Evolutionary conservation across 768 basidiomycete species (phyloP).

Genomic region (Lactifluus volemus): DNA sequence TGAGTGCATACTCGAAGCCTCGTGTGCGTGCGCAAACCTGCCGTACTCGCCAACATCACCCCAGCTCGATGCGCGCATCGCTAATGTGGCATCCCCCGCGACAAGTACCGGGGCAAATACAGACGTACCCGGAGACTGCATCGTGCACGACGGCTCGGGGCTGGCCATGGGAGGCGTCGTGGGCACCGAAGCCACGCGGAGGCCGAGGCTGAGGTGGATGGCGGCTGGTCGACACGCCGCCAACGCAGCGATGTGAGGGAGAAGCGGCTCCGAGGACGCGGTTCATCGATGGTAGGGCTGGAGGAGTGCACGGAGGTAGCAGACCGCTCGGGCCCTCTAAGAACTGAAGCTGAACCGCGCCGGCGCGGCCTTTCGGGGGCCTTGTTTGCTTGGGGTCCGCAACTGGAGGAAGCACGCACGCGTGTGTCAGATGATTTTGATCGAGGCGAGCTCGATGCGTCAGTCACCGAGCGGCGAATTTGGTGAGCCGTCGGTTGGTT

Average conservation of each 20-base stretch:
- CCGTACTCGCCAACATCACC: slow-evolving; percentile 20
- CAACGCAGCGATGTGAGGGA: slow-evolving; percentile 17
- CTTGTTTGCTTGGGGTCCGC: background rate
- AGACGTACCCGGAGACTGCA: background rate
- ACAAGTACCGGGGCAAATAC: background rate
- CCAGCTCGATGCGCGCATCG: slow-evolving; percentile 20
- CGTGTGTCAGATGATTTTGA: slow-evolving; percentile 18
- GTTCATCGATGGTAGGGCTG: slow-evolving; percentile 7
- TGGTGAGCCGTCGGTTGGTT: background rate
- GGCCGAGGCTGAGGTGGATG: background rate
- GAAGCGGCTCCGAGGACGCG: slow-evolving; percentile 18
- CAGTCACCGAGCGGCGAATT: background rate
- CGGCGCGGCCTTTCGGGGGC: slow-evolving; percentile 4
- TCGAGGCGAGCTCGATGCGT: slow-evolving; percentile 9
- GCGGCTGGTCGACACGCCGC: slow-evolving; percentile 10
- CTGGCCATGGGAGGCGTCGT: slow-evolving; percentile 7
- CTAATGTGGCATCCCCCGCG: background rate
- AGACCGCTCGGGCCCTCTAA: background rate
- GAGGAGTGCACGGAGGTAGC: slow-evolving; percentile 10
- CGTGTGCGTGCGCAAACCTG: background rate
- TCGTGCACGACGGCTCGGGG: background rate
- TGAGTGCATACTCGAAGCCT: slow-evolving; percentile 15
- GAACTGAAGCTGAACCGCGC: slow-evolving; percentile 14
- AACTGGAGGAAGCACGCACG: background rate
- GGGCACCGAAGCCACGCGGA: background rate